Evolutionary conservation across 805 yeast species (phyloP), one percentile per base, ranked within the genome.

Genomic region (Nakazawaea ernobii): DNA sequence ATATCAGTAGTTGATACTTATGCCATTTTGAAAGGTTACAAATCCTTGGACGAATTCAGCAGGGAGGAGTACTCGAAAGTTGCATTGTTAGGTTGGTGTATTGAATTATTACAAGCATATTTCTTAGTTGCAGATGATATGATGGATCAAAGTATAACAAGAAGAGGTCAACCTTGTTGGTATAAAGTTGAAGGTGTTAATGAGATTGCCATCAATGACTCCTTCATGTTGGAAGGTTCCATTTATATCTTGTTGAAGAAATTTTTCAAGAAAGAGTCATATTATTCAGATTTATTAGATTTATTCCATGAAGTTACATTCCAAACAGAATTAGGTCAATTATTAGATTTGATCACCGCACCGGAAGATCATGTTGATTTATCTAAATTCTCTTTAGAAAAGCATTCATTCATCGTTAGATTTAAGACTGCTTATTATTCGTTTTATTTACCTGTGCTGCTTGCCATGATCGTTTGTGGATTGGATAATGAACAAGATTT

Each of bases 111-210:
- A 57, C 99, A 92, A 70, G 98, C 97, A 1, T 94, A 88, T 66
- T 94, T 94, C 75, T 76, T 94, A 59, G 98, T 94, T 49, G 95
- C 98, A 30, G 99, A 94, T 66, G 99, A 94, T 65, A 94, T 94
- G 82, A 94, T 94, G 99, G 99, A 94, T 67, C 80, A 82, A 56
- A 86, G 96, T 32, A 85, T 88, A 66, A 94, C 99, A 37, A 86
- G 99, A 76, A 84, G 99, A 67, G 99, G 97, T 51, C 97, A 92
- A 70, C 94, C 97, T 55, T 94, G 99, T 69, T 94, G 99, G 99
- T 94, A 90, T 74, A 81, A 75, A 61, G 77, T 70, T 32, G 81
- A 78, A 55, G 80, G 80, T 35, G 97, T 94, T 50, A 88, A 87
- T 36, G 89, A 89, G 64, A 84, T 94, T 63, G 99, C 99, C 50